Evolutionary conservation across 2,329 filamentous ascomycete genomes (phyloP).

Genomic region (Blastomyces gilchristii): DNA sequence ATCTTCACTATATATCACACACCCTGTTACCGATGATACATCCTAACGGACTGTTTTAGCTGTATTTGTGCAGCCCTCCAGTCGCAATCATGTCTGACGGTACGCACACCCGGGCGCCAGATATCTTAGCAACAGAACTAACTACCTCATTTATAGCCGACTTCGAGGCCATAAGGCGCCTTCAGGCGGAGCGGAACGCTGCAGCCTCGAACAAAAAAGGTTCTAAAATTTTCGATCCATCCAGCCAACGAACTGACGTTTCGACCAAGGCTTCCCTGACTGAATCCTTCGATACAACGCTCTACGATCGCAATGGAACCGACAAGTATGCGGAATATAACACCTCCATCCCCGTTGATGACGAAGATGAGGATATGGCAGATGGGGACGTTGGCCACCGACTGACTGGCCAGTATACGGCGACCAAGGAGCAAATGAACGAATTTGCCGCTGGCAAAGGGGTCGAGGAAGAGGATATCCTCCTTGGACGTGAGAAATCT

Average conservation of each 20-base stretch:
- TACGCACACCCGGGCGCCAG: conserved; percentile 18
- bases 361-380: conserved; percentile 68
- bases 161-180: conserved; percentile 76
- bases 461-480: conserved; percentile 83
- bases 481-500: conserved; percentile 77
- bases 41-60: conserved; percentile 20
- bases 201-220: conserved; percentile 67
- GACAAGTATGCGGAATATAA: conserved; percentile 87
- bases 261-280: conserved; percentile 86
- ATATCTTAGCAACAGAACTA: conserved; percentile 11
- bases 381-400: conserved; percentile 69
- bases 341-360: conserved; percentile 70
- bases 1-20: conserved; percentile 28
- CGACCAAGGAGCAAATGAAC: conserved; percentile 81
- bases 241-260: conserved; percentile 69
- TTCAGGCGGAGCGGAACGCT: conserved; percentile 88
- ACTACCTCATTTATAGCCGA: conserved; percentile 47
- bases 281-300: conserved; percentile 71
- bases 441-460: conserved; percentile 80
- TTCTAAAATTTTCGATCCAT: conserved; percentile 66
- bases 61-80: conserved; percentile 17
- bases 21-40: conserved; percentile 22
- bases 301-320: conserved; percentile 68
- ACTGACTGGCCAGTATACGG: conserved; percentile 91
- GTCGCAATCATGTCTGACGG: conserved; percentile 36